phyloP scores from a whole-genome alignment of 371 early-diverging fungal species.

The Conidiobolus incongruus region DNA sequence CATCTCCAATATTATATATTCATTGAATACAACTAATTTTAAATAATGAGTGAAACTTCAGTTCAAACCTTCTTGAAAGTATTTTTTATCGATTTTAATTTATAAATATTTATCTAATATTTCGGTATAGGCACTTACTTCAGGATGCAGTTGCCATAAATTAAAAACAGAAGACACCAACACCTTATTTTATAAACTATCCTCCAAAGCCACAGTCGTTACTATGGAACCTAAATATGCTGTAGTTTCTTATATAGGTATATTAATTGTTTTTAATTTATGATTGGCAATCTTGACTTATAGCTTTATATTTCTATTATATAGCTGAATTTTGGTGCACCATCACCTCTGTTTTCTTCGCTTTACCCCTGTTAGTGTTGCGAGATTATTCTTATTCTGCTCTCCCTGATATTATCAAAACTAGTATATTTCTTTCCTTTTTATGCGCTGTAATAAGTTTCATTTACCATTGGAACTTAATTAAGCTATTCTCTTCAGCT shows the following conservation, averaged over 20 bases:
- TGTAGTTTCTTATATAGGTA: not conserved
- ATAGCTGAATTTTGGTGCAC: constrained; percentile 20
- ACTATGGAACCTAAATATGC: constrained; percentile 5
- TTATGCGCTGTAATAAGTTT: constrained; percentile 12
- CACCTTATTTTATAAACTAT: constrained; percentile 2
- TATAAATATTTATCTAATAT: no score
- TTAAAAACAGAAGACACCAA: no score
- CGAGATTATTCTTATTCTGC: constrained; percentile 10
- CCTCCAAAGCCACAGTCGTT: constrained; percentile 1
- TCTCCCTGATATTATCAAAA: constrained; percentile 11
- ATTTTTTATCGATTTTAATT: no score
- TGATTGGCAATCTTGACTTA: no score
- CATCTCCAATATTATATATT: no score
- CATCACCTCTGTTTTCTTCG: constrained; percentile 16
- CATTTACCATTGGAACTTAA: constrained; percentile 15
- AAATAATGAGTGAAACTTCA: no score
- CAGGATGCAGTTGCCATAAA: no score
- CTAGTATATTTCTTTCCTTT: constrained; percentile 10
- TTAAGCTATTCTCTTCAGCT: constrained; percentile 15
- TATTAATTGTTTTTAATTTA: no score
- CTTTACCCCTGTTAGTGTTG: constrained; percentile 13
- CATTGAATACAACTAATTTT: no score
- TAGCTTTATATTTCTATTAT: not conserved
- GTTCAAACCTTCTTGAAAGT: no score
- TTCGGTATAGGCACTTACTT: no score